Base-by-base conservation (phyloP, 2,329 filamentous ascomycete genomes). In the Nemania serpens region DNA sequence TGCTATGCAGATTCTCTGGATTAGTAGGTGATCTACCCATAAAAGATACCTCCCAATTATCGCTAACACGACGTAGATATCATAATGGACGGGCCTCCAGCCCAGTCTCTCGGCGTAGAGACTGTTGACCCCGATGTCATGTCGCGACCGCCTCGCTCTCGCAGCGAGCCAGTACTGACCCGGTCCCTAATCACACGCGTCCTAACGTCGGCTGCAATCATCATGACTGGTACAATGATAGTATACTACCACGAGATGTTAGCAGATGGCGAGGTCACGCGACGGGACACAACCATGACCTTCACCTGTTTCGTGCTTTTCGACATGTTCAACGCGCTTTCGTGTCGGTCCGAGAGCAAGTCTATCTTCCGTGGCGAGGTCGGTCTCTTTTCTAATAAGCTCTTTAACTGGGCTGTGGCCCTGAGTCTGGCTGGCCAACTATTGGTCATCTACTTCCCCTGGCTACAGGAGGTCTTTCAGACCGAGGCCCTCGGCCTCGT, bases 1-100 rank as follows among this genome's bases (percentile, higher is more conserved):
- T 75, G 93, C 95, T 51, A 99, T 99, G 95, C 95, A 99, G 79
- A 99, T 99, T 79, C 84, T 99, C 43, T 99, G 95, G 95, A 99
- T 99, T 72, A 99, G 94, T 97, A 80, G 80, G 92, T 85, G 12
- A 1, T 42, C 11, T 6, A 10, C 48, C 20, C 50, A 9, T 47
- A 50, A 41, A 34, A 5, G 29, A 25, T 15, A 49, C 5, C 29
- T 48, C 48, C 63, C n/a, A n/a, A n/a, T 71, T 29, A 33, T 55
- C 11, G 33, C 68, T 73, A 67, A 70, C 53, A 36, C 37, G 20
- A 11, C 3, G 42, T 69, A 98, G 94, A 99, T 75, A 98, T 99
- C 73, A 93, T 99, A 70, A 99, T 99, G 96, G 96, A 99, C 77
- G 95, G 96, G 10, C 95, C 95, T 15, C 95, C 95, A 1, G 95